Percentiles rank a stretch among this genome's conserved stretches.
Conservation (phyloP, 2,329 filamentous ascomycete species). For the Penicillium griseofulvum region DNA sequence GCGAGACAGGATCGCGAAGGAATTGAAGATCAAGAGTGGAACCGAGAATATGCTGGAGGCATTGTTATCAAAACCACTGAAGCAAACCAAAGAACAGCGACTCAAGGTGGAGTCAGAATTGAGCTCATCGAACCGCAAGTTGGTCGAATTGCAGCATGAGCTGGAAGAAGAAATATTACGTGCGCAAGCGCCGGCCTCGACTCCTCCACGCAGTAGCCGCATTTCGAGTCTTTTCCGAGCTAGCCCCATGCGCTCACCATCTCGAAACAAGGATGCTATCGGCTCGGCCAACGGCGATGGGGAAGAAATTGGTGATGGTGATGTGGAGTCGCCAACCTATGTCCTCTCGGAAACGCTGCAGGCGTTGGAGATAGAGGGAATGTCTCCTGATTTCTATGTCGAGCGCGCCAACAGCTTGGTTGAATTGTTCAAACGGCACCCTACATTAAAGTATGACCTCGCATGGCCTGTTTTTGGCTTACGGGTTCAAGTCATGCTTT, state of each 20-base stretch:
- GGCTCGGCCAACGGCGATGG: constrained; percentile 38
- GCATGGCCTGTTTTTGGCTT: constrained; percentile 94
- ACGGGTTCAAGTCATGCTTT: constrained; percentile 89
- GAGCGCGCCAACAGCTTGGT: constrained; percentile 87
- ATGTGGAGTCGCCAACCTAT: constrained; percentile 85
- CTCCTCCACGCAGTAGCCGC: constrained; percentile 49
- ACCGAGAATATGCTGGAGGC: constrained; percentile 98
- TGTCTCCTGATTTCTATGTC: constrained; percentile 93
- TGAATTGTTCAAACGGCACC: constrained; percentile 92
- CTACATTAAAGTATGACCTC: constrained; percentile 91
- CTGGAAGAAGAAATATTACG: constrained; percentile 61
- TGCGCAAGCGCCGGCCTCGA: constrained; percentile 54
- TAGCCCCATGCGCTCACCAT: constrained; percentile 54
- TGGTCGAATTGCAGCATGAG: constrained; percentile 58
- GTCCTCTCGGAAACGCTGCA: constrained; percentile 86
- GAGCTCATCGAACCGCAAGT: constrained; percentile 76
- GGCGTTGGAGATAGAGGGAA: constrained; percentile 79
- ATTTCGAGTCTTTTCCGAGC: constrained; percentile 58
- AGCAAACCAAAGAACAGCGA: constrained; percentile 86
- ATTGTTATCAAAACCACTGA: constrained; percentile 88
- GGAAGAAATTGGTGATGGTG: constrained; percentile 59
- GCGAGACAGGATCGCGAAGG: constrained; percentile 84
- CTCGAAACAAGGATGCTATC: constrained; percentile 28
- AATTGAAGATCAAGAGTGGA: constrained; percentile 96
- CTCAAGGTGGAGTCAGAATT: constrained; percentile 81